Evolutionary conservation across 75 land plant genomes (phyloP).

Genomic region (Sequoiadendron giganteum): DNA sequence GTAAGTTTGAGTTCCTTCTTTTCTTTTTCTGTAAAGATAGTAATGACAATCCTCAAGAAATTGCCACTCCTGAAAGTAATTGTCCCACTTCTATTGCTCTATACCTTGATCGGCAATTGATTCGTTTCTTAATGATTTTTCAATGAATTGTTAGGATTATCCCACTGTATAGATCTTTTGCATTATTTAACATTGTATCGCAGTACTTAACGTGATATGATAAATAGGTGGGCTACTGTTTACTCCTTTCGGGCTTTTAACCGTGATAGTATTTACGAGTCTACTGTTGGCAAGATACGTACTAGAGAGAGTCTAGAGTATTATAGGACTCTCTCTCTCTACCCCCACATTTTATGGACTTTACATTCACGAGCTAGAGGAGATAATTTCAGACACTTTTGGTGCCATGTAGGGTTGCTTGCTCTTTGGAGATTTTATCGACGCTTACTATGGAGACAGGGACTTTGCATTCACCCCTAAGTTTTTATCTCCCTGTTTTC

Average conservation of each 20-base stretch:
- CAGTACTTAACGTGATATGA: background rate
- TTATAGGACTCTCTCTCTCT: background rate
- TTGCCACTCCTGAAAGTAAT: no score
- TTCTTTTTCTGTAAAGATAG: no score
- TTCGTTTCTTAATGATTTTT: background rate
- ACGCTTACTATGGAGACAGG: background rate
- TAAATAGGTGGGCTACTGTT: background rate
- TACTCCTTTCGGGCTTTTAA: no score
- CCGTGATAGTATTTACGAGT: no score
- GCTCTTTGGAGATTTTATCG: background rate
- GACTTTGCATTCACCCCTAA: no score
- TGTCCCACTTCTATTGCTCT: no score
- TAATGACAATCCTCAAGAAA: no score
- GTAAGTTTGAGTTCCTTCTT: no score
- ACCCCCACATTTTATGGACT: background rate
- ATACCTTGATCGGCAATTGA: background rate
- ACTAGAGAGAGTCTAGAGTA: background rate
- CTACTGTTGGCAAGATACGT: no score
- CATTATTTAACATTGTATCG: background rate
- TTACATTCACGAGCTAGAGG: background rate
- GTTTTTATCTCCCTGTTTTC: background rate
- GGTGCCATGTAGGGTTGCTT: background rate
- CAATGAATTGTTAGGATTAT: no score
- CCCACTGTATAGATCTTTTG: background rate
- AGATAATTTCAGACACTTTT: background rate